These are phyloP conservation scores for Atkinsonella texensis DNA, from an alignment of 2,329 filamentous ascomycete genomes.

Conservation along the genomic window DNA sequence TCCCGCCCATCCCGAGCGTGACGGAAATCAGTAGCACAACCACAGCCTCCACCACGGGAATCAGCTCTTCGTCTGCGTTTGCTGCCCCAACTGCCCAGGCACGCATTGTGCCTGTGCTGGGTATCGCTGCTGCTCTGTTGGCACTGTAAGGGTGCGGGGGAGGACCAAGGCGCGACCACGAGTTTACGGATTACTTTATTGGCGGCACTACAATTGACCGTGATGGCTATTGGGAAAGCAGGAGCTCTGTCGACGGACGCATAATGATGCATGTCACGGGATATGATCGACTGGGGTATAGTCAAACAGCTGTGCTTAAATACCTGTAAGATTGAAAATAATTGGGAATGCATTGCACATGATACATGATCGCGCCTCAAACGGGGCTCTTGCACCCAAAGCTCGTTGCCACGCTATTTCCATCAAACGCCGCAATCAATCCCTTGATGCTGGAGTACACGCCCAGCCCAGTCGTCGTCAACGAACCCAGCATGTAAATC, in stretches of 20 bases:
- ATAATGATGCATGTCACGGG: too few relatives aligned
- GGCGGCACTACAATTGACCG: too few relatives aligned
- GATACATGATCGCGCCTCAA: background rate
- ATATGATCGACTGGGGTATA: too few relatives aligned
- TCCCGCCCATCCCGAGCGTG: too few relatives aligned
- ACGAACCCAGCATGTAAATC: conserved; percentile 3
- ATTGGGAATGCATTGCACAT: background rate
- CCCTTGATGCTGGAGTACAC: conserved; percentile 3
- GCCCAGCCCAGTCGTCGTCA: conserved; percentile 2
- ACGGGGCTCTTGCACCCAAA: conserved; percentile 5
- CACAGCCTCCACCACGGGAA: background rate
- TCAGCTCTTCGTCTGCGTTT: background rate
- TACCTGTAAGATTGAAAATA: background rate
- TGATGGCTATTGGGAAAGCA: too few relatives aligned
- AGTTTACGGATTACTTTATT: too few relatives aligned
- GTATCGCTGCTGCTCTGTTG: background rate
- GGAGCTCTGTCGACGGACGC: too few relatives aligned
- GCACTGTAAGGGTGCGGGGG: background rate
- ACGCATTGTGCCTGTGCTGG: background rate
- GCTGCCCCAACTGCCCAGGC: background rate
- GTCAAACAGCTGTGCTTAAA: background rate
- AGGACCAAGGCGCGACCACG: too few relatives aligned
- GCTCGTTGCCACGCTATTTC: conserved; percentile 2
- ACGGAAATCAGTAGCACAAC: background rate
- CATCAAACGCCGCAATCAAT: conserved; percentile 1